These are phyloP conservation scores for Fusarium austroafricanum DNA, from an alignment of 2,329 filamentous ascomycete species.

Conservation along the genomic window DNA sequence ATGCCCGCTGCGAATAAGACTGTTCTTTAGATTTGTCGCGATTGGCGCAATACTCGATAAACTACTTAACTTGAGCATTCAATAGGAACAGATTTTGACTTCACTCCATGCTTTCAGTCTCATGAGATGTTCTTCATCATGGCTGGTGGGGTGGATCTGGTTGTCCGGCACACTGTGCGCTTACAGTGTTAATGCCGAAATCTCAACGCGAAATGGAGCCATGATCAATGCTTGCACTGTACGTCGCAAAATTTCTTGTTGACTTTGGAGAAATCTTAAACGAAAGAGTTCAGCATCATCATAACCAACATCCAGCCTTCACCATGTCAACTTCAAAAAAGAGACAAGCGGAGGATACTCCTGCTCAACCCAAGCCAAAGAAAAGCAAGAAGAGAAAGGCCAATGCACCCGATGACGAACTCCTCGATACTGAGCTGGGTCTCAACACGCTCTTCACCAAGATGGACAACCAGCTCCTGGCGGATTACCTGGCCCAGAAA, in stretches of 20 bases:
- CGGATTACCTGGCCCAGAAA: conserved; percentile 86
- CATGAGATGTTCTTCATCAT: conserved; percentile 26
- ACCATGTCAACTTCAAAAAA: conserved; percentile 62
- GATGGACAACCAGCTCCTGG: conserved; percentile 85
- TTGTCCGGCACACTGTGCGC: conserved; percentile 12
- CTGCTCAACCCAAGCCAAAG: conserved; percentile 51
- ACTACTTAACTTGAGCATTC: neutral
- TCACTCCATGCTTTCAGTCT: neutral
- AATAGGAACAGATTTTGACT: neutral
- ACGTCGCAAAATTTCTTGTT: conserved; percentile 42
- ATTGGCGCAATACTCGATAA: no score
- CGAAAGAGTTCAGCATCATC: conserved; percentile 5
- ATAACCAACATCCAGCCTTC: conserved; percentile 11
- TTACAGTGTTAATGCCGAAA: conserved; percentile 9
- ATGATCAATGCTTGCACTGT: conserved; percentile 38
- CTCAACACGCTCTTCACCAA: conserved; percentile 83
- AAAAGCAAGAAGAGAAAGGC: conserved; percentile 68
- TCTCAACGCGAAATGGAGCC: fast-evolving
- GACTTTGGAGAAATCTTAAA: conserved; percentile 21
- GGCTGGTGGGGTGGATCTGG: conserved; percentile 33
- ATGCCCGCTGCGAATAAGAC: neutral
- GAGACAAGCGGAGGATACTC: conserved; percentile 65
- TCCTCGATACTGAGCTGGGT: conserved; percentile 75
- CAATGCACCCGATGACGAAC: conserved; percentile 65
- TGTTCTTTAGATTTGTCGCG: no score